Base-by-base conservation (phyloP, 345 rosid genomes). In the Pugionium cornutum region DNA sequence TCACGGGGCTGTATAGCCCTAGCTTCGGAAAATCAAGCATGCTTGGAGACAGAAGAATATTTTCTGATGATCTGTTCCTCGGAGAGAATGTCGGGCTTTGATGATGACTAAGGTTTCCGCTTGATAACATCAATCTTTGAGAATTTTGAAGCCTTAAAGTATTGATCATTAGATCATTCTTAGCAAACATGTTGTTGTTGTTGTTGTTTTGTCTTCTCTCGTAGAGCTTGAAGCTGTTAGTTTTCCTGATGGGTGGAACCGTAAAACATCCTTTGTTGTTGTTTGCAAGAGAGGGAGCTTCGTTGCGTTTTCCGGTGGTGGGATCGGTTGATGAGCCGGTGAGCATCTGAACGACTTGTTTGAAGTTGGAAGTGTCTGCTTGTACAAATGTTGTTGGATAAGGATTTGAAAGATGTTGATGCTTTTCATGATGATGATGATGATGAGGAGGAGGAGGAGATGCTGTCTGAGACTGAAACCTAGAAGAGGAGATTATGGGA, bases 371-470 rank as follows among this genome's bases (percentile, higher is more conserved):
- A 52, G 97, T 78, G 81, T 90, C 91, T 0, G 91, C 91, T 63
- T 90, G 95, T 41, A 90, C 97, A 71, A 90, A 90, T 67, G 97
- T 90, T 26, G 97, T 90, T 43, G 97, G 91, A 73, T 89, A 89
- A 66, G 98, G 98, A 76, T 83, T 92, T n/a, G 18, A 67, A 26
- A 74, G 73, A 62, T 74, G 59, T 30, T 74, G 72, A 58, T 72
- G 73, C 75, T 91, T 74, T 85, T 87, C 84, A 86, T 89, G 83
- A 89, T 74, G 84, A 68, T 25, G 49, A 18, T 18, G 18, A 18
- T 18, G 18, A 18, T 18, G 18, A 18, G 18, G 18, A 18, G 18
- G 18, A 18, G 18, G 18, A 47, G 62, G 66, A 39, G 62, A 63
- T 52, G 77, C 78, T 70, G 69, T 74, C 51, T 66, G 76, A 66